Evolutionary conservation across 2,329 filamentous ascomycete genomes (phyloP).

Genomic region (Fusarium lyarnte): DNA sequence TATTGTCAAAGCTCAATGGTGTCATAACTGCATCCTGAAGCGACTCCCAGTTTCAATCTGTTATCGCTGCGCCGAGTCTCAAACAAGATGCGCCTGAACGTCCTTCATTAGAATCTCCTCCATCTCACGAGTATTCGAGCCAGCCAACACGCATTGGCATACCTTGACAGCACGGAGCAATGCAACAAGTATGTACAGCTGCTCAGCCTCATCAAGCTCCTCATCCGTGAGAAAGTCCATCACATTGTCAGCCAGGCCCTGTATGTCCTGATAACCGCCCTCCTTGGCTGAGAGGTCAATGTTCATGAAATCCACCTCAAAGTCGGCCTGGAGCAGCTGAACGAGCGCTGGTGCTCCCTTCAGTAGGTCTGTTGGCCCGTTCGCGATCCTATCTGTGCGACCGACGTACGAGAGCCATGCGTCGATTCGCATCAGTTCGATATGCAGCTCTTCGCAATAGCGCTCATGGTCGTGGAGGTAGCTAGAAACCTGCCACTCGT

Average conservation of each 20-base stretch:
- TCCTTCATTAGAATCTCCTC: neutral
- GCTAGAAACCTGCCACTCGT: neutral
- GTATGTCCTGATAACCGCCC: neutral
- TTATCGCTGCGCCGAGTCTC: fast-evolving
- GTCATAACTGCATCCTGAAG: fast-evolving
- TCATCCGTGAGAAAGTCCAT: neutral
- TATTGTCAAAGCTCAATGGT: fast-evolving
- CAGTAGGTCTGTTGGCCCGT: fast-evolving
- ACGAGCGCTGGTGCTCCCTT: neutral
- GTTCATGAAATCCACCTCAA: neutral
- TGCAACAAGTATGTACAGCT: neutral
- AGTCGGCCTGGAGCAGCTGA: neutral
- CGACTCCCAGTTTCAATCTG: fast-evolving
- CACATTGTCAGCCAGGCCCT: fast-evolving
- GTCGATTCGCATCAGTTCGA: neutral
- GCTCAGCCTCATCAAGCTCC: neutral
- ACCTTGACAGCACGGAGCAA: neutral
- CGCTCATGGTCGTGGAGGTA: neutral
- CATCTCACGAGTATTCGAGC: neutral
- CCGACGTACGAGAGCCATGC: neutral
- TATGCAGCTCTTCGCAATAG: fast-evolving
- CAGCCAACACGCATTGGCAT: neutral
- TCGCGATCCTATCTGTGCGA: neutral
- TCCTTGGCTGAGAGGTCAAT: neutral
- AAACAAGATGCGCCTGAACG: neutral